phyloP scores from a whole-genome alignment of 352 stramenopile genomes.

The Pythium grandisporangium region DNA sequence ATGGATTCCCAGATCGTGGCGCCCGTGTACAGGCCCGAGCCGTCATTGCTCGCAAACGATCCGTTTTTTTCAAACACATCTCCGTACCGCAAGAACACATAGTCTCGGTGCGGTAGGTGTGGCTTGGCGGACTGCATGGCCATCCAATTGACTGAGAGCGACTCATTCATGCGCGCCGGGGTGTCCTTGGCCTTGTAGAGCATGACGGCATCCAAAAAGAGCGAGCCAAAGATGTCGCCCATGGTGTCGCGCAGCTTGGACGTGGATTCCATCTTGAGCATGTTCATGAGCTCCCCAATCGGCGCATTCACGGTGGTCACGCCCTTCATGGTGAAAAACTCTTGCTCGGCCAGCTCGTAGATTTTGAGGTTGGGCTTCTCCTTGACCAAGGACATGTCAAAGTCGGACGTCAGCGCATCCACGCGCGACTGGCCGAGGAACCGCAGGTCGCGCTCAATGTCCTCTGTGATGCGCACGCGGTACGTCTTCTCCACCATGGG shows the following conservation, averaged over 20 bases:
- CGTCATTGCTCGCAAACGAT: constrained; percentile 40
- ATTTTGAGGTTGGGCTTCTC: constrained; percentile 62
- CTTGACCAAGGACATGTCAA: constrained; percentile 73
- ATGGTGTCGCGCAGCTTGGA: constrained; percentile 59
- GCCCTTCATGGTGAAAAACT: constrained; percentile 84
- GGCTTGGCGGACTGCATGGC: constrained; percentile 73
- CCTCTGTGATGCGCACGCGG: constrained; percentile 58
- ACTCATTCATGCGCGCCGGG: constrained; percentile 45
- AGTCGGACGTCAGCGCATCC: constrained; percentile 70
- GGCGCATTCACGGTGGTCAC: constrained; percentile 59
- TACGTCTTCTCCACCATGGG: constrained; percentile 81
- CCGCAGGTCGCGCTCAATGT: constrained; percentile 78
- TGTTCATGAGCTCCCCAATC: constrained; percentile 73
- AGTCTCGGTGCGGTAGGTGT: constrained; percentile 78
- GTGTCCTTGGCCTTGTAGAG: constrained; percentile 56
- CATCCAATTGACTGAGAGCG: constrained; percentile 75
- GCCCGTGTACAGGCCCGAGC: constrained; percentile 60
- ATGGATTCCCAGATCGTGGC: constrained; percentile 82
- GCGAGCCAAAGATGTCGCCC: constrained; percentile 74
- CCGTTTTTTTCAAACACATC: constrained; percentile 71
- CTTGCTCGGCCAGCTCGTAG: constrained; percentile 69
- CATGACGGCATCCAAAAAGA: constrained; percentile 75
- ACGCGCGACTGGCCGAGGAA: constrained; percentile 78
- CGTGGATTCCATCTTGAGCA: constrained; percentile 69
- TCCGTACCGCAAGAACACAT: constrained; percentile 77